Evolutionary conservation across 805 yeast species (phyloP), one percentile per base, ranked within the genome.

Genomic region (Phaffomyces antillensis): DNA sequence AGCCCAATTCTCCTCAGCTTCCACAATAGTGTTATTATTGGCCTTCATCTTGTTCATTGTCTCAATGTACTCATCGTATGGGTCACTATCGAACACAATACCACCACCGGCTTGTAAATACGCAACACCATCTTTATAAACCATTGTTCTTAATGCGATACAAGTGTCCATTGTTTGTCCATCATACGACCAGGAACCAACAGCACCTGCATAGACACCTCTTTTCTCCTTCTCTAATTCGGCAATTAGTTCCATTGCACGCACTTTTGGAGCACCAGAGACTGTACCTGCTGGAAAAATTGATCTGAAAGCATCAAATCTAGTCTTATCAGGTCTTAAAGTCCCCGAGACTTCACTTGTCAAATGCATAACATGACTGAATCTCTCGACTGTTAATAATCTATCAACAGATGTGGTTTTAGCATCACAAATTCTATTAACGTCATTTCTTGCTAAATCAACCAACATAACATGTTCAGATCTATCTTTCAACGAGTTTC

Each of bases 281-380:
- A 91, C 98, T 2, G 99, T 93, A 37, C 99, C 99, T 1, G 99
- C 99, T 18, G 99, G 99, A 80, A 93, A 93, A 44, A 93, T 87
- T 3, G 97, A 89, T 63, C 99, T 78, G 68, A 93, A 89, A 0
- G 99, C 99, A 68, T 93, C 99, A 60, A 93, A 93, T 52, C 98
- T 75, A 12, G 91, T 82, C 70, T 87, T 83, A 48, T 77, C 97
- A 0, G 71, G 66, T 60, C 99, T 75, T 57, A 93, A 71, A 2
- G 83, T 86, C 13, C 99, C 99, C 49, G 95, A 83, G 18, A 91
- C 97, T 65, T 91, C 95, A 3, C 96, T 85, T 3, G 91, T 96
- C 54, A 93, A 72, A 66, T 93, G 99, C 84, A 90, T 90, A 35
- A 93, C 99, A 64, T 93, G 99, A 16, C 95, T 85, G 60, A 93